These are phyloP conservation scores for Colletotrichum sp. DNA, from an alignment of 2,329 filamentous ascomycete species.

Conservation along the genomic window DNA sequence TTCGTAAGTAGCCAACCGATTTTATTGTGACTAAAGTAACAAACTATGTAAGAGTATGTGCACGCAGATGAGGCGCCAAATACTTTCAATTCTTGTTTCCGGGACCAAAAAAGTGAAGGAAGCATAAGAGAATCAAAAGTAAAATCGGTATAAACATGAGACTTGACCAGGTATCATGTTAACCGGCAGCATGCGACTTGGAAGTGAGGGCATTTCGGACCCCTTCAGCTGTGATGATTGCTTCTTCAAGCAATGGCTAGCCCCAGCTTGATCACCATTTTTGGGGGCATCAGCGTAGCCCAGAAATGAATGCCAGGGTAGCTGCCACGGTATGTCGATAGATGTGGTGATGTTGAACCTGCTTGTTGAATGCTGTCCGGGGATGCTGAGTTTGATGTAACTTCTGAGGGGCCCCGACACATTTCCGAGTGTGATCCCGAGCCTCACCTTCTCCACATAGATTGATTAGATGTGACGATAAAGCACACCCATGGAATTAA, in stretches of 20 bases:
- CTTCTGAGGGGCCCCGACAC: background rate
- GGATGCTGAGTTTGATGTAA: background rate
- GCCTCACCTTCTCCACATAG: background rate
- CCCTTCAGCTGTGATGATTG: background rate
- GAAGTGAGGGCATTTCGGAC: background rate
- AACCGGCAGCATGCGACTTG: background rate
- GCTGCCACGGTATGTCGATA: background rate
- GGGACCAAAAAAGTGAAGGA: too few relatives aligned
- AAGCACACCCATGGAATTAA: background rate
- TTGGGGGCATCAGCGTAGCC: background rate
- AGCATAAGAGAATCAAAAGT: too few relatives aligned
- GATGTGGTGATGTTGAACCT: background rate
- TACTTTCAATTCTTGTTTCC: too few relatives aligned
- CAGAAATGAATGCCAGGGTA: background rate
- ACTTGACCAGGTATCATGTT: background rate
- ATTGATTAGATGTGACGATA: background rate
- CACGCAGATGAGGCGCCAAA: too few relatives aligned
- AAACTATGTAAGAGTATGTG: too few relatives aligned
- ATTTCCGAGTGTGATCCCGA: background rate
- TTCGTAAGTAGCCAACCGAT: too few relatives aligned
- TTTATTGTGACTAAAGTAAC: too few relatives aligned
- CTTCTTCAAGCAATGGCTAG: background rate
- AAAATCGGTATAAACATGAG: background rate
- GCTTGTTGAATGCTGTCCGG: background rate
- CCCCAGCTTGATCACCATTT: background rate